A percentile compares a stretch with the other conserved stretches of the same genome.
Evolutionary conservation across 768 basidiomycete genomes (phyloP).

Genomic region (Clitopilus passeckerianus): DNA sequence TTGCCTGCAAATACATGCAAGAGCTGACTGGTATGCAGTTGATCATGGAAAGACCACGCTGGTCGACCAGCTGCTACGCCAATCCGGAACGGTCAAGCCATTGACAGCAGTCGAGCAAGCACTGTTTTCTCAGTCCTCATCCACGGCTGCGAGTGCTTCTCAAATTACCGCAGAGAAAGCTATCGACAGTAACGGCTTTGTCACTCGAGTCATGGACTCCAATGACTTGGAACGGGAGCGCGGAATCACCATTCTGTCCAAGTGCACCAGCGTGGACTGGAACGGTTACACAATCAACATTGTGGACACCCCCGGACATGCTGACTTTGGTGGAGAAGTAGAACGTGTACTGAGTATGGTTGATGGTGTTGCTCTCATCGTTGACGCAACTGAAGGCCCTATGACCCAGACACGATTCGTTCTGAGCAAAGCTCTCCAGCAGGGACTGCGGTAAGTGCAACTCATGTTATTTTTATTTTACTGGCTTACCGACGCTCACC

Average conservation of each 20-base stretch:
- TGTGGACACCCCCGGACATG: constrained; percentile 59
- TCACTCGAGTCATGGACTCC: constrained; percentile 46
- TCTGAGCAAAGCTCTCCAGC: constrained; percentile 38
- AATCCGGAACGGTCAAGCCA: constrained; percentile 42
- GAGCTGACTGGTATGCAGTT: constrained; percentile 21
- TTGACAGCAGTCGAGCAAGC: constrained; percentile 30
- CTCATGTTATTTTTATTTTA: background rate
- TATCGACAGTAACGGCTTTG: constrained; percentile 28
- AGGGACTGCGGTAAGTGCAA: constrained; percentile 32
- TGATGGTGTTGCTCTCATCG: constrained; percentile 54
- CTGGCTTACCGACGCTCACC: background rate
- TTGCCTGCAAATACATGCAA: background rate
- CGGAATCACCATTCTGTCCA: constrained; percentile 58
- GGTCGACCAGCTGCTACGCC: constrained; percentile 46
- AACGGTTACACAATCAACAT: constrained; percentile 49
- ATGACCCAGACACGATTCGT: constrained; percentile 58
- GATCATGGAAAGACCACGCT: constrained; percentile 52
- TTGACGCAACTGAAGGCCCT: constrained; percentile 57
- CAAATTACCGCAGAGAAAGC: constrained; percentile 25
- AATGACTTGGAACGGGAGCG: constrained; percentile 53
- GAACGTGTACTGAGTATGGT: constrained; percentile 59
- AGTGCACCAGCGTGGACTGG: constrained; percentile 50
- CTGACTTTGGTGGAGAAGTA: constrained; percentile 61
- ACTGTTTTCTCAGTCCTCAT: constrained; percentile 18
- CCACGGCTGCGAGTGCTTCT: constrained; percentile 20